Conservation (phyloP, 768 basidiomycete genomes). For the Mycena metata region DNA sequence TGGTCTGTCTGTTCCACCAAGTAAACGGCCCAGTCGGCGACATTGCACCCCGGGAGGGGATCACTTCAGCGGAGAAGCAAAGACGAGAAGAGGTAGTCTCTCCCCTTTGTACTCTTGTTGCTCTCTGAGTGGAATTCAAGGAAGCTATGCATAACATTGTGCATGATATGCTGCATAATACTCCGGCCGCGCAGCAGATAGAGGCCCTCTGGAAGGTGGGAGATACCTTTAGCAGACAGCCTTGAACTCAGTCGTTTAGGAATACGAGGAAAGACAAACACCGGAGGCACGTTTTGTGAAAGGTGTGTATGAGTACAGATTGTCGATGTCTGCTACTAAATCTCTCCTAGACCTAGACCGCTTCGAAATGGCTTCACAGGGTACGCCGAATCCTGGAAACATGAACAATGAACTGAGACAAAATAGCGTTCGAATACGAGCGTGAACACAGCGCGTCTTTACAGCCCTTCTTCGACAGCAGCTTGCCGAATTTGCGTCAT, state of each 20-base stretch:
- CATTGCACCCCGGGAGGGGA: slow-evolving; percentile 90
- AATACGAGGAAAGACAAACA: slow-evolving; percentile 84
- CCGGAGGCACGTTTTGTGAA: slow-evolving; percentile 90
- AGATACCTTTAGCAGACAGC: neutral
- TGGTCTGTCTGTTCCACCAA: neutral
- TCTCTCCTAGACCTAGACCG: slow-evolving; percentile 81
- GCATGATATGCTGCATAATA: slow-evolving; percentile 88
- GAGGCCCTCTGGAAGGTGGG: slow-evolving; percentile 76
- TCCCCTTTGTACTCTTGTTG: neutral
- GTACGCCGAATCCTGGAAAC: slow-evolving; percentile 47
- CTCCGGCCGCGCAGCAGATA: slow-evolving; percentile 77
- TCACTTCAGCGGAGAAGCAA: slow-evolving; percentile 85
- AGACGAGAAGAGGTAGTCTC: slow-evolving; percentile 73
- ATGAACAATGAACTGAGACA: too few species aligned
- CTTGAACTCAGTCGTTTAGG: slow-evolving; percentile 56
- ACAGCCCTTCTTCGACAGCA: slow-evolving; percentile 86
- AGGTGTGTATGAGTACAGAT: slow-evolving; percentile 56
- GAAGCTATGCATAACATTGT: slow-evolving; percentile 94
- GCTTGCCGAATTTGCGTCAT: slow-evolving; percentile 79
- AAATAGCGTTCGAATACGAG: slow-evolving; percentile 81
- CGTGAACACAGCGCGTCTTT: slow-evolving; percentile 62
- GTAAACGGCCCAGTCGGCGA: slow-evolving; percentile 80
- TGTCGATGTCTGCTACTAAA: neutral
- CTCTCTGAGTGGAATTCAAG: slow-evolving; percentile 49
- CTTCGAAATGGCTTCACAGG: slow-evolving; percentile 91